Evolutionary conservation across 2,329 filamentous ascomycete species (phyloP), one percentile per base, ranked within the genome.

Genomic region (Cladosporium colombiae): DNA sequence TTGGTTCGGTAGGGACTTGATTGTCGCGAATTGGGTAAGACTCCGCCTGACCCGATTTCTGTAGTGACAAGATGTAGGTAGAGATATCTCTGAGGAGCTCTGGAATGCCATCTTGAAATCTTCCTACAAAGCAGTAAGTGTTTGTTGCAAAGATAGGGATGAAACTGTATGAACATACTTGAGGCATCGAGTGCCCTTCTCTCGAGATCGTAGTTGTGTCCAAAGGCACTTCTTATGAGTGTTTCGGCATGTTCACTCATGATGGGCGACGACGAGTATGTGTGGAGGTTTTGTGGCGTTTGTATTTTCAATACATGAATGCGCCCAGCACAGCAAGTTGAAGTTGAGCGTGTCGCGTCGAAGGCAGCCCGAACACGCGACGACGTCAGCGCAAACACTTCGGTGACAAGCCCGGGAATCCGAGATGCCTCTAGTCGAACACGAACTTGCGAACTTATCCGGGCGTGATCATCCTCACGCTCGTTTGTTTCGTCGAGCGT

Each of bases 1-100:
- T 75, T 18, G 80, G 78, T 44, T 72, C 77, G 25, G 16, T n/a
- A 11, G 50, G 35, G 1, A 46, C 58, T 16, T 49, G 37, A 16
- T 60, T 60, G 57, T 29, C 31, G 16, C 29, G 23, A 31, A 46
- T 29, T 11, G n/a, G 21, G 16, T 29, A 33, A 3, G 10, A 23
- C 10, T 18, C 7, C n/a, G n/a, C 23, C 29, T 52, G 13, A 10
- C 44, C 46, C 13, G 35, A 27, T 16, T 31, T n/a, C 14, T 18
- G 7, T 3, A 33, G 35, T 27, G 56, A 59, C 21, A 62, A 8
- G 2, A 62, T 52, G 21, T 37, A 62, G 21, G 50, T 37, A 7
- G 61, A 63, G 13, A 63, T 56, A 25, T 63, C 61, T 25, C 61
- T 63, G 21, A 63, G 25, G 5, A 63, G 61, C 27, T 63, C 61